These are phyloP conservation scores for Cladosporium sp. DNA, from an alignment of 2,329 filamentous ascomycete species.

Conservation along the genomic window DNA sequence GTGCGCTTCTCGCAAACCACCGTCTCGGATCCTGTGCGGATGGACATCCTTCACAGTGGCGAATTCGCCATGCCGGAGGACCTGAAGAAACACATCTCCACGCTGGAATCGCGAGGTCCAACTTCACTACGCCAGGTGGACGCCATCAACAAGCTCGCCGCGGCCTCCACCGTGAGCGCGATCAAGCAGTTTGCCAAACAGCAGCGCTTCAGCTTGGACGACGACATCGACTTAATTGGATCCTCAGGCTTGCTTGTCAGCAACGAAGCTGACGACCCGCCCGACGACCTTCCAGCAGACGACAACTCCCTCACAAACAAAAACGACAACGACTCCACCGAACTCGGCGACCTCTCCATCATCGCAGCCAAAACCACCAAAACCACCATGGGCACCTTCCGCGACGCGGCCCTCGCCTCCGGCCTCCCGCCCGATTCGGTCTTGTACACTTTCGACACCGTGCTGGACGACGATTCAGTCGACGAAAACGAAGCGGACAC, in stretches of 20 bases:
- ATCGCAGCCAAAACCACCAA: slow-evolving; percentile 3
- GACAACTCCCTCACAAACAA: too few relatives aligned
- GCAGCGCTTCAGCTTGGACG: slow-evolving; percentile 5
- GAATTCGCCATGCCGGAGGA: neutral
- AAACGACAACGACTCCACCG: neutral
- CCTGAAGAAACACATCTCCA: neutral
- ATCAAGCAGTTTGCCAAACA: slow-evolving; percentile 4
- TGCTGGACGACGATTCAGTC: slow-evolving; percentile 1
- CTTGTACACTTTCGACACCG: neutral
- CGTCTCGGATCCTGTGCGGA: neutral
- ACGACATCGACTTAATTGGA: slow-evolving; percentile 3
- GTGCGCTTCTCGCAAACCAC: slow-evolving; percentile 1
- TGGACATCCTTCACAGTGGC: slow-evolving; percentile 2
- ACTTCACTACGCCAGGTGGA: neutral
- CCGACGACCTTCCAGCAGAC: neutral
- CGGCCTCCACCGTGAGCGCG: neutral
- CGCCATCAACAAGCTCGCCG: neutral
- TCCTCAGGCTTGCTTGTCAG: neutral
- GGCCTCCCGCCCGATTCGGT: neutral
- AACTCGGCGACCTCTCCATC: slow-evolving; percentile 3
- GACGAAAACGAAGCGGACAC: too few relatives aligned
- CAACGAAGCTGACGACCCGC: neutral
- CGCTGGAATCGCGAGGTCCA: neutral
- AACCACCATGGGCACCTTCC: slow-evolving; percentile 4
- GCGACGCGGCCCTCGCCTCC: neutral